Base-by-base conservation (phyloP, 2,329 filamentous ascomycete species). In the Colletotrichum spinosum region DNA sequence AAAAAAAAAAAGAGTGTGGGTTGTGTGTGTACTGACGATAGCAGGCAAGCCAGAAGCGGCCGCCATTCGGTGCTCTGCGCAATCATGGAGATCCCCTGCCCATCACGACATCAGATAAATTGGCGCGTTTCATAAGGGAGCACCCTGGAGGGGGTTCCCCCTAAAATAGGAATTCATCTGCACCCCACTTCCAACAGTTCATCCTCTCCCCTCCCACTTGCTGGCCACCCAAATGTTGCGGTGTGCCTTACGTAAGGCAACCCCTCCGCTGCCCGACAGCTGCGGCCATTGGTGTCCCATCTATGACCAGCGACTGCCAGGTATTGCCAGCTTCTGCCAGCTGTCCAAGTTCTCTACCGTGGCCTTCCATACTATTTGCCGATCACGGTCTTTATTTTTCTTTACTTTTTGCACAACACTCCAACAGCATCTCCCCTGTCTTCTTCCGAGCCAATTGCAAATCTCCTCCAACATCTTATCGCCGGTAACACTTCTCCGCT, bases 51-150 rank as follows among this genome's bases (percentile, higher is more conserved):
- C 51, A 38, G 49, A 45, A 1, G 42, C 3, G 8, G 10, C 12
- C 42, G n/a, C 12, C 42, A 45, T 13, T n/a, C 8, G 15, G 51
- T 13, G 33, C 37, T 25, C 25, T 25, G 45, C 34, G 35, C 38
- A 50, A 55, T 42, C 51, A 52, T 62, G 52, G 62, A 56, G 51
- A 62, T 56, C 52, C 62, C 62, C 49, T 13, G 52, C n/a, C 62
- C 52, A 65, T 54, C 52, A 57, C 63, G 52, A 62, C 63, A 55
- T 67, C 64, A 67, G 64, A 65, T 65, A 46, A 55, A 60, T 67
- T 67, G 55, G 60, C 17, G 60, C 64, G 64, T 67, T 67, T 67
- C 60, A 65, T 49, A 65, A 46, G 53, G 64, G 49, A 54, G 60
- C 41, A 56, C 41, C 58, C 58, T 56, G 62, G 35, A 62, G 37